Base-by-base conservation (phyloP, 495 filamentous ascomycete species). In the Rhizodiscina lignyota region DNA sequence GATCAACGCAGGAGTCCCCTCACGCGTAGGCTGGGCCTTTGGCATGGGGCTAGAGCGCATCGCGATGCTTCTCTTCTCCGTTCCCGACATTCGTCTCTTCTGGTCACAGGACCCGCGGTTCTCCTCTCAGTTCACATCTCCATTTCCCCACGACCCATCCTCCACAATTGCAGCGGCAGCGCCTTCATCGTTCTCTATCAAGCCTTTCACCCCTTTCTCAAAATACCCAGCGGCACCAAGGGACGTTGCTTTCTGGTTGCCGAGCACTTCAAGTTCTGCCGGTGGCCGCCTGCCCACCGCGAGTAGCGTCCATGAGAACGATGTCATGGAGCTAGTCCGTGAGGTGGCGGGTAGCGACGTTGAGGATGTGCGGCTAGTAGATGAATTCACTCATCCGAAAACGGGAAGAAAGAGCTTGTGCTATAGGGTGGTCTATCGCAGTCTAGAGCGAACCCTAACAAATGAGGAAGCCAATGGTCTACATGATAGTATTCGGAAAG, bases 81-180 rank as follows among this genome's bases (percentile, higher is more conserved):
- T 97, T 32, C 83, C 87, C 0, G 89, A 97, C 46, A 97, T 97
- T 43, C 74, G 89, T n/a, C 73, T 96, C 5, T 96, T 97, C 61
- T 97, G 89, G 91, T 89, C 80, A 6, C 57, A 62, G 32, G 89
- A 97, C 47, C 42, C 62, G 43, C 70, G 89, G 6, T 97, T 96
- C 55, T 55, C 91, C 20, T 55, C 53, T 4, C 89, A 97, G 52
- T 97, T 97, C 59, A 38, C 51, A 15, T n/a, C n/a, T n/a, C n/a
- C n/a, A n/a, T n/a, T n/a, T n/a, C n/a, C n/a, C n/a, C n/a, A n/a
- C n/a, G n/a, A n/a, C n/a, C n/a, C n/a, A n/a, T n/a, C n/a, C n/a
- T n/a, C n/a, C n/a, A n/a, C n/a, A n/a, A n/a, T n/a, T n/a, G n/a
- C n/a, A n/a, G n/a, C n/a, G n/a, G n/a, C n/a, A n/a, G n/a, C n/a